Evolutionary conservation across 352 stramenopile genomes (phyloP).

Genomic region (Phytophthora aleatoria): DNA sequence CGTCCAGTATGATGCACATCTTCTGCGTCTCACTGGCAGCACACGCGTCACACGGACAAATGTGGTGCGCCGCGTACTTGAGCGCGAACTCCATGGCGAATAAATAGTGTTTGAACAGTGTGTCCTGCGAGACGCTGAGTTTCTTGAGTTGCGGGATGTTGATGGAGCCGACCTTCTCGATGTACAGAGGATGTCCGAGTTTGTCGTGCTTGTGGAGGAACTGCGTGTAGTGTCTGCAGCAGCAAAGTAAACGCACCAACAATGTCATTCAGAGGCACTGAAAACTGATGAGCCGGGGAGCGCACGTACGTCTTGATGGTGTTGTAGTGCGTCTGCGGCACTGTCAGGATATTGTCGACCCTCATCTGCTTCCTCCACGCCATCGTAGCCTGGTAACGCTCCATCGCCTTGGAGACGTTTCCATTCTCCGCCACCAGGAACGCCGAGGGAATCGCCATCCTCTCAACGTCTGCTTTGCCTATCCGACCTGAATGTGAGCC

Average conservation of each 20-base stretch:
- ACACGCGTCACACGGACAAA: conserved; percentile 63
- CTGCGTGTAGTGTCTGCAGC: conserved; percentile 72
- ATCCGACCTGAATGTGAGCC: conserved; percentile 26
- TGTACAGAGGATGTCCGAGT: conserved; percentile 78
- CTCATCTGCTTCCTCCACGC: conserved; percentile 76
- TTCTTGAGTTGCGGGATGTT: conserved; percentile 84
- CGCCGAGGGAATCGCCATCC: conserved; percentile 38
- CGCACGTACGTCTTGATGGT: conserved; percentile 66
- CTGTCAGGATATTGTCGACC: conserved; percentile 66
- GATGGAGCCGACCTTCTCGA: conserved; percentile 82
- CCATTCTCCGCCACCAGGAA: conserved; percentile 77
- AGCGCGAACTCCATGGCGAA: conserved; percentile 87
- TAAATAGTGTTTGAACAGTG: conserved; percentile 84
- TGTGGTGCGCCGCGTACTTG: conserved; percentile 68
- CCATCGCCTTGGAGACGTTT: conserved; percentile 51
- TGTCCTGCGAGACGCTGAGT: conserved; percentile 61
- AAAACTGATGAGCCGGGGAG: conserved; percentile 13
- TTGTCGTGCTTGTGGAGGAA: conserved; percentile 85
- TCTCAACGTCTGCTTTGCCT: conserved; percentile 13
- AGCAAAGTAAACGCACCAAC: conserved; percentile 2
- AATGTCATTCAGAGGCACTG: conserved; percentile 1
- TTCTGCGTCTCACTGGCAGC: conserved; percentile 72
- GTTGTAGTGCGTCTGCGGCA: conserved; percentile 62
- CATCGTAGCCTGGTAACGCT: conserved; percentile 70
- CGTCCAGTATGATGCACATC: conserved; percentile 75